Base-by-base conservation (phyloP, 148 eudicot species). In the Chenopodium quinoa region DNA sequence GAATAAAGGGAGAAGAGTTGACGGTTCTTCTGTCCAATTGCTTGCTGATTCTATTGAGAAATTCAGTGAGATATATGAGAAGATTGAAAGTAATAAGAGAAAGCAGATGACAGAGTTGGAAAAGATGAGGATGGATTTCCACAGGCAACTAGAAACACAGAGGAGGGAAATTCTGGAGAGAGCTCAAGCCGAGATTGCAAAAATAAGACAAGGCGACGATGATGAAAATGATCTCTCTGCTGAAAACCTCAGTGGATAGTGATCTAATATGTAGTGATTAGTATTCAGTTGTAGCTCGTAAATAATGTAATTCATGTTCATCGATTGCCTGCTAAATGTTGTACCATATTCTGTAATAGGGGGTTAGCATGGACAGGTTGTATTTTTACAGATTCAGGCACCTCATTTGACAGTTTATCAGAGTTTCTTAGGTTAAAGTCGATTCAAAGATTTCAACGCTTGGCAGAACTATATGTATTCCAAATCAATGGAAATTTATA, bases 61-160 rank as follows among this genome's bases (percentile, higher is more conserved):
- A 78, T 92, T 92, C 77, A 85, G 91, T 48, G 92, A 89, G 37
- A 86, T 89, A 25, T 93, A 89, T 60, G 91, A 89, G 77, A 91
- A 90, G 87, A 88, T 84, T 32, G 93, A 92, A 82, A 82, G n/a
- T 71, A 82, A 80, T 47, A 90, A 87, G 80, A 86, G 89, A 76
- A 78, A 90, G 79, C 92, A 90, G 76, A 86, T 90, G 90, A 34
- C 84, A 25, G 95, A 91, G 83, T 72, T 93, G 40, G 96, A 91
- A 77, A 92, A 90, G 48, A 90, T 92, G 90, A 89, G 94, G 82
- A 90, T 92, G 89, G 93, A 92, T 76, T 92, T 92, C 77, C 90
- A 88, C 48, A 89, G 89, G 54, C 92, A 93, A 58, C 72, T 93
- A 84, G 98, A 92, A 82, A 27, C 83, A 75, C 91, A 93, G 84